Percentiles rank a stretch among this genome's conserved stretches.
Evolutionary conservation across 208 protist species (phyloP).

Genomic region (Strigomonas culicis): DNA sequence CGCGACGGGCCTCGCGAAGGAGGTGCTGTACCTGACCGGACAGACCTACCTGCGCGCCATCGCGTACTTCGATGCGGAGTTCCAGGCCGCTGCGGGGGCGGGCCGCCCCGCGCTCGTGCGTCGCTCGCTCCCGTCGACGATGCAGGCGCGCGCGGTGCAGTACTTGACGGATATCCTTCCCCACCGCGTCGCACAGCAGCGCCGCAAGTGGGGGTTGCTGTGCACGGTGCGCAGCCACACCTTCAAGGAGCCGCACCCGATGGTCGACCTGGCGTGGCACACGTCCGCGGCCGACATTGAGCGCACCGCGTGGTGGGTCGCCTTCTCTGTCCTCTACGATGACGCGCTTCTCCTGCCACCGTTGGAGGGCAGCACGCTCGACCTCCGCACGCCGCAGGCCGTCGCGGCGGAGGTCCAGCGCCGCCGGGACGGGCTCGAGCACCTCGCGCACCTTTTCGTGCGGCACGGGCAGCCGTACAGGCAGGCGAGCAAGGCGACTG

Average conservation of each 20-base stretch:
- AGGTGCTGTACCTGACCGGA: conserved; percentile 66
- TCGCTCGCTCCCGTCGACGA: neutral
- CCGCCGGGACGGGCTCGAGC: conserved; percentile 50
- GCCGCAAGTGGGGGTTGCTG: conserved; percentile 38
- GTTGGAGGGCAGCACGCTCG: too few relatives aligned
- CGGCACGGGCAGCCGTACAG: conserved; percentile 67
- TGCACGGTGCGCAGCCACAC: conserved; percentile 47
- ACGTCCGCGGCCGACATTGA: conserved; percentile 64
- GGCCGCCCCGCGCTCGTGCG: neutral
- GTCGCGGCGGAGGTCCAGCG: conserved; percentile 21
- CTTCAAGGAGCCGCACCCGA: conserved; percentile 69
- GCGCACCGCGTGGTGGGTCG: conserved; percentile 54
- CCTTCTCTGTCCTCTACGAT: conserved; percentile 55
- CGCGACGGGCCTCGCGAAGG: conserved; percentile 65
- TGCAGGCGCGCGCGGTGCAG: conserved; percentile 12
- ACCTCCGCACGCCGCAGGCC: conserved; percentile 13
- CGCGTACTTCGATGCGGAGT: conserved; percentile 44
- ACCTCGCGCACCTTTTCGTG: conserved; percentile 61
- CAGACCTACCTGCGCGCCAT: conserved; percentile 66
- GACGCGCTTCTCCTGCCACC: too few relatives aligned
- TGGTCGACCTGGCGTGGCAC: conserved; percentile 84
- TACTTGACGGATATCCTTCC: conserved; percentile 30
- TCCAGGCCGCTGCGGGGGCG: neutral
- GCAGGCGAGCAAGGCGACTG: conserved; percentile 67
- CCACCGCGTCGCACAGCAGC: conserved; percentile 34